Conservation (phyloP, 371 early-diverging fungal genomes). For the Apophysomyces ossiformis region DNA sequence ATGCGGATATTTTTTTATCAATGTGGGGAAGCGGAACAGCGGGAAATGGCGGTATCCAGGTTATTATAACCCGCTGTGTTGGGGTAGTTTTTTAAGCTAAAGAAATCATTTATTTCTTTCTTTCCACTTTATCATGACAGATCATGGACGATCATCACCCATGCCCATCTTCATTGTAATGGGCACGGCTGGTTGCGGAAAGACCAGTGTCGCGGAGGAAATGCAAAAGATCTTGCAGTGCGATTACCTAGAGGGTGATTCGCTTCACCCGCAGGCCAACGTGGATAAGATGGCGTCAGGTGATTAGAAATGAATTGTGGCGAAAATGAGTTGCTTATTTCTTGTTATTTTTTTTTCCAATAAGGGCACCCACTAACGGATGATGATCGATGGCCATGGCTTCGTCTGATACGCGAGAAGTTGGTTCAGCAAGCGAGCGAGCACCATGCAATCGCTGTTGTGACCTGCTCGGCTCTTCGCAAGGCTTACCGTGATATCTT, state of each 20-base stretch:
- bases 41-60: background rate
- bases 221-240: slow-evolving; percentile 47
- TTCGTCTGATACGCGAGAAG: slow-evolving; percentile 39
- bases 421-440: slow-evolving; percentile 20
- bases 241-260: slow-evolving; percentile 67
- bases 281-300: slow-evolving; percentile 65
- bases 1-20: no score
- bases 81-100: background rate
- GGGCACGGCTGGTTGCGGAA: slow-evolving; percentile 73
- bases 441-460: slow-evolving; percentile 26
- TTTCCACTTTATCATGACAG: slow-evolving; percentile 3
- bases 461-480: slow-evolving; percentile 70
- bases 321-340: no score
- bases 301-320: slow-evolving; percentile 17
- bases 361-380: slow-evolving; percentile 62
- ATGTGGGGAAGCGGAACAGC: slow-evolving; percentile 4
- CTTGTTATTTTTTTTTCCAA: no score
- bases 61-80: background rate
- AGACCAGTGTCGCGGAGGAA: slow-evolving; percentile 56
- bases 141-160: slow-evolving; percentile 10
- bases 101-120: background rate
- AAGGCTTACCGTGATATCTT: slow-evolving; percentile 67
- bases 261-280: slow-evolving; percentile 60
- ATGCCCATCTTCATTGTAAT: slow-evolving; percentile 40
- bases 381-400: slow-evolving; percentile 75